phyloP scores from a whole-genome alignment of 129 eudicot genomes.

The Chrysanthemum makinoi region DNA sequence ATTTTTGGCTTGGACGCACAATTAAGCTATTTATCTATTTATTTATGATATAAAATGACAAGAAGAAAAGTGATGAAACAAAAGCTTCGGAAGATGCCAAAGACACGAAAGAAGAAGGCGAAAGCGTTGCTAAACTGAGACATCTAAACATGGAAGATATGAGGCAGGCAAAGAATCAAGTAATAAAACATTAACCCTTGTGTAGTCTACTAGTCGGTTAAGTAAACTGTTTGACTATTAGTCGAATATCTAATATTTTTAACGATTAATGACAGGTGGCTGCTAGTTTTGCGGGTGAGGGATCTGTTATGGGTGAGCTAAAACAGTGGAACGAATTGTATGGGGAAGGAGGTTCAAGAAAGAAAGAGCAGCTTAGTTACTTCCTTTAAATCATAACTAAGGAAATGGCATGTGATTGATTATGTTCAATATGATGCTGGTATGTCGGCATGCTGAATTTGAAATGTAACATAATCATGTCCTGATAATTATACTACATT shows the following conservation, averaged over 20 bases:
- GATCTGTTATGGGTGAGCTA: slow-evolving; percentile 71
- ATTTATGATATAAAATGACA: slow-evolving; percentile 38
- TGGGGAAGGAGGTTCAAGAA: slow-evolving; percentile 93
- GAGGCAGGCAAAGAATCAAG: slow-evolving; percentile 86
- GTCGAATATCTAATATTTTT: neutral
- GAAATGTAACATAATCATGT: slow-evolving; percentile 23
- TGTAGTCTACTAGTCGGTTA: neutral
- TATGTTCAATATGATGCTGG: too few species aligned
- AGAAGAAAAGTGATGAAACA: slow-evolving; percentile 41
- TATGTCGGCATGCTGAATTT: slow-evolving; percentile 4
- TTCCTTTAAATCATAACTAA: slow-evolving; percentile 45
- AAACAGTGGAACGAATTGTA: slow-evolving; percentile 85
- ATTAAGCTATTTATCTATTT: neutral
- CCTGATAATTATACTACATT: slow-evolving; percentile 17
- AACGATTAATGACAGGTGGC: slow-evolving; percentile 55
- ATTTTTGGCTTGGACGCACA: neutral
- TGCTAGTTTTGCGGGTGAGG: slow-evolving; percentile 82
- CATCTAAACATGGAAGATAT: slow-evolving; percentile 84
- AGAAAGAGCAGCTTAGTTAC: slow-evolving; percentile 73
- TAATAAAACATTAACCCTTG: slow-evolving; percentile 14
- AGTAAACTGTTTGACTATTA: neutral
- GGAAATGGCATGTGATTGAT: neutral
- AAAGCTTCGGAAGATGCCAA: neutral
- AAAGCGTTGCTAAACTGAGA: slow-evolving; percentile 61
- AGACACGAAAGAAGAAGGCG: slow-evolving; percentile 47